Conservation (phyloP, 352 stramenopile species). For the Nothophytophthora sp. region DNA sequence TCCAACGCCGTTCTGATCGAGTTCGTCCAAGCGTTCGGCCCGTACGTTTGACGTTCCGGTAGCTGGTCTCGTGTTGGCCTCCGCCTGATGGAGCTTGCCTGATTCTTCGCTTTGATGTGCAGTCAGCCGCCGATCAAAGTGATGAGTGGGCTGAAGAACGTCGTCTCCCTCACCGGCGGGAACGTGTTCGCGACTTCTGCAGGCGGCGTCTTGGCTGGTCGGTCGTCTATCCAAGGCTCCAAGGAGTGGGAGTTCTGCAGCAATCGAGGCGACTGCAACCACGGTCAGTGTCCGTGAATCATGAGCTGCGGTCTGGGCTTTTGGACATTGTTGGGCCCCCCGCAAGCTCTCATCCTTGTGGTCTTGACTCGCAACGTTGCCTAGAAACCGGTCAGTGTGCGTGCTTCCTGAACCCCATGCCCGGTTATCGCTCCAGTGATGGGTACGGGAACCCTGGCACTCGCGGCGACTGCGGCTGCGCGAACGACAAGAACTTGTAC, state of each 20-base stretch:
- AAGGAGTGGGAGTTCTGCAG: slow-evolving; percentile 91
- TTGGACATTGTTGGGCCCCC: too few species aligned
- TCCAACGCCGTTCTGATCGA: slow-evolving; percentile 65
- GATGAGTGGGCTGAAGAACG: slow-evolving; percentile 34
- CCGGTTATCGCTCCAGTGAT: slow-evolving; percentile 79
- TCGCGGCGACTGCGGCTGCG: slow-evolving; percentile 92
- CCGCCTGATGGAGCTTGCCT: too few species aligned
- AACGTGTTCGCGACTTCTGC: slow-evolving; percentile 50
- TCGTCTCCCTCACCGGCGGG: slow-evolving; percentile 41
- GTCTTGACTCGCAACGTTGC: slow-evolving; percentile 1
- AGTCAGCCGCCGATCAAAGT: slow-evolving; percentile 69
- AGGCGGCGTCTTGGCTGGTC: slow-evolving; percentile 39
- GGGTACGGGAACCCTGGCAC: slow-evolving; percentile 85
- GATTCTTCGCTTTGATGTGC: too few species aligned
- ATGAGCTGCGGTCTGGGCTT: too few species aligned
- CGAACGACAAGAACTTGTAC: slow-evolving; percentile 80
- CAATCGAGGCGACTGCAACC: slow-evolving; percentile 88
- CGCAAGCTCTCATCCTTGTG: too few species aligned
- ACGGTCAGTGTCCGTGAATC: slow-evolving; percentile 28
- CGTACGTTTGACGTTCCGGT: slow-evolving; percentile 27
- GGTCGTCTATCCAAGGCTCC: slow-evolving; percentile 65
- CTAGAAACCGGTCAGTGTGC: slow-evolving; percentile 45
- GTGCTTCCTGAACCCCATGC: slow-evolving; percentile 71
- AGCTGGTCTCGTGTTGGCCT: background rate
- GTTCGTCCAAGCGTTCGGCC: slow-evolving; percentile 59